These are phyloP conservation scores for Pythium periplocum DNA, from an alignment of 352 stramenopile genomes.

Conservation along the genomic window DNA sequence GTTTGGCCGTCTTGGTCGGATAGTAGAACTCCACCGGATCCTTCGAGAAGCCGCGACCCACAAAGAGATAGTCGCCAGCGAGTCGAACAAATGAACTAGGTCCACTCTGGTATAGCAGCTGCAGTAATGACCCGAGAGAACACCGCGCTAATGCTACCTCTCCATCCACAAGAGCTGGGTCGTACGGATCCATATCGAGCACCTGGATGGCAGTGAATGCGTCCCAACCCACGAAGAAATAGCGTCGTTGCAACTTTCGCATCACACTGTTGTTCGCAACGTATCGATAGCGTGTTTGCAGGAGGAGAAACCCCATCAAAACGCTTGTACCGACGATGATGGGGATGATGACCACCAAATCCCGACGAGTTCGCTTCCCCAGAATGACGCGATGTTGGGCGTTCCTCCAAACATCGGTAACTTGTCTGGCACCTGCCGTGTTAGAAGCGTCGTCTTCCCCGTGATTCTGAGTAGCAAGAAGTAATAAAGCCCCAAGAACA, in stretches of 20 bases:
- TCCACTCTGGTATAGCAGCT: too few relatives aligned
- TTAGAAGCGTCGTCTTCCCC: constrained; percentile 38
- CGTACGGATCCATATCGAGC: constrained; percentile 44
- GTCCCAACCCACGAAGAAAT: constrained; percentile 48
- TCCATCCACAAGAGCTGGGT: constrained; percentile 20
- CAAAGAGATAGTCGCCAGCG: too few relatives aligned
- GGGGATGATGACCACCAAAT: constrained; percentile 32
- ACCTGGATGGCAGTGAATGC: constrained; percentile 23
- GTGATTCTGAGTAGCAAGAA: constrained; percentile 30
- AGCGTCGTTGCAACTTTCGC: constrained; percentile 37
- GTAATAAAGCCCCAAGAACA: constrained; percentile 37
- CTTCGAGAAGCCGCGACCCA: too few relatives aligned
- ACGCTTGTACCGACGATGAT: constrained; percentile 24
- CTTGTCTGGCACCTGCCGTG: constrained; percentile 24
- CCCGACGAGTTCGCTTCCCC: constrained; percentile 51
- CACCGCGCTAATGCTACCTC: constrained; percentile 25
- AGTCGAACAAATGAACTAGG: too few relatives aligned
- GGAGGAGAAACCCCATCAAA: constrained; percentile 21
- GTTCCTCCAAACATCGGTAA: constrained; percentile 32
- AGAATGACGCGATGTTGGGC: constrained; percentile 33
- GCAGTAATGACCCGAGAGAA: constrained; percentile 32
- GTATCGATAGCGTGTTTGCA: constrained; percentile 33
- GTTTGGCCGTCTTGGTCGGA: too few relatives aligned
- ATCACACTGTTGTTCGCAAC: constrained; percentile 43
- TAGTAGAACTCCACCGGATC: too few relatives aligned